Evolutionary conservation across 1,139 yeast genomes (phyloP), one percentile per base, ranked within the genome.

Genomic region (Maudiozyma humilis): DNA sequence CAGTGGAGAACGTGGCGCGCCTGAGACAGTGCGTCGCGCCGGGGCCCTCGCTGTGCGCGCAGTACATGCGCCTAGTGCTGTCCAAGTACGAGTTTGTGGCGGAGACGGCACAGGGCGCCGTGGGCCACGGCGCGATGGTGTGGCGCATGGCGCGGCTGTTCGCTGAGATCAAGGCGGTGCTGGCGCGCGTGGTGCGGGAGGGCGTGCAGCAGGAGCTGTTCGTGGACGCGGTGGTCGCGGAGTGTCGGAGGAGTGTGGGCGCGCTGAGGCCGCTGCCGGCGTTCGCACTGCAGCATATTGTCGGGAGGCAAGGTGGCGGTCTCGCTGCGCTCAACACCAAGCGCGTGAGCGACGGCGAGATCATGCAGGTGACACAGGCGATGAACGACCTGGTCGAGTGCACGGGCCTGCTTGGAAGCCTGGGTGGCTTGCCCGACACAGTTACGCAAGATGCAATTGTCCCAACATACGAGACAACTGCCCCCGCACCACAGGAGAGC

Each of bases 361-460:
- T 40, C 14, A 10, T 40, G 20, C 34, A 27, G 14, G 38, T 40
- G 3, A 20, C 39, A 8, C 34, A 34, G 20, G 20, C 38, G 10
- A 35, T 40, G 43, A 35, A 35, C 19, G 34, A 40, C 12, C 19
- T 40, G 15, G 38, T 40, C 12, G 43, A 40, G 20, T 33, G 32
- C 12, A 30, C 43, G 2, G 32, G 43, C 1, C 14, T 40, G 6
- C 19, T 37, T 18, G 40, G 40, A 4, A 27, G 33, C 4, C 30
- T 37, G n/a, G n/a, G n/a, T n/a, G n/a, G n/a, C n/a, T n/a, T n/a
- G n/a, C n/a, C n/a, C n/a, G n/a, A n/a, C n/a, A n/a, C n/a, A n/a
- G n/a, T n/a, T n/a, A n/a, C n/a, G n/a, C n/a, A n/a, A n/a, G n/a
- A n/a, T 20, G 14, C 18, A 10, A 35, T n/a, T 23, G 27, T 16